Evolutionary conservation across 371 early-diverging fungal species (phyloP).

Genomic region (Mortierella sp.): DNA sequence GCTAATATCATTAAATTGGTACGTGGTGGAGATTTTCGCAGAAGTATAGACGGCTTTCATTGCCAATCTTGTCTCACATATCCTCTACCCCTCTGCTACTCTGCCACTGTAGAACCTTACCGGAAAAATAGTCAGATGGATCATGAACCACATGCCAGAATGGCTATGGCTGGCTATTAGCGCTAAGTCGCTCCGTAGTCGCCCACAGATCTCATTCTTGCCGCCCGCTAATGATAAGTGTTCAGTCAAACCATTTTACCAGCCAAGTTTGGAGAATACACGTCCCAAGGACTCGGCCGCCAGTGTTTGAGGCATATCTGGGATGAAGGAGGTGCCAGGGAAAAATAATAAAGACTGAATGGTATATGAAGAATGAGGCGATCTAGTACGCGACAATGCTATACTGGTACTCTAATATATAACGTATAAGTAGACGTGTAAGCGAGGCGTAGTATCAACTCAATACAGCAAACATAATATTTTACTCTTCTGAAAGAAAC

Average conservation of each 20-base stretch:
- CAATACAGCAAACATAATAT: too few species aligned
- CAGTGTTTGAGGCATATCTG: too few species aligned
- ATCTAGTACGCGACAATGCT: too few species aligned
- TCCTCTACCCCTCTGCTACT: neutral
- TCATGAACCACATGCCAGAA: neutral
- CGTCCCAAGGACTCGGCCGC: neutral
- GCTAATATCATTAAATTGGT: neutral
- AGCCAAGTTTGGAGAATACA: constrained; percentile 11
- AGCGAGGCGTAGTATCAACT: too few species aligned
- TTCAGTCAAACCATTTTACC: neutral
- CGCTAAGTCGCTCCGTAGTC: neutral
- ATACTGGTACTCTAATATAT: too few species aligned
- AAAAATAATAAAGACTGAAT: too few species aligned
- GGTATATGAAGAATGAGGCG: too few species aligned
- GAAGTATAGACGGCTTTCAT: too few species aligned
- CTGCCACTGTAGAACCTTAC: neutral
- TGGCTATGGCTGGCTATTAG: neutral
- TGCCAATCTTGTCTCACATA: neutral
- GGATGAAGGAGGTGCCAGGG: too few species aligned
- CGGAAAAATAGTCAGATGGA: neutral
- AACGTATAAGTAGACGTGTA: too few species aligned
- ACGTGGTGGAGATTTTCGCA: neutral
- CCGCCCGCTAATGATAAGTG: constrained; percentile 8
- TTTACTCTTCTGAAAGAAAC: too few species aligned
- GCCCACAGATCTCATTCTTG: constrained; percentile 16